Conservation (phyloP, 129 eudicot species). For the Lactuca sativa region DNA sequence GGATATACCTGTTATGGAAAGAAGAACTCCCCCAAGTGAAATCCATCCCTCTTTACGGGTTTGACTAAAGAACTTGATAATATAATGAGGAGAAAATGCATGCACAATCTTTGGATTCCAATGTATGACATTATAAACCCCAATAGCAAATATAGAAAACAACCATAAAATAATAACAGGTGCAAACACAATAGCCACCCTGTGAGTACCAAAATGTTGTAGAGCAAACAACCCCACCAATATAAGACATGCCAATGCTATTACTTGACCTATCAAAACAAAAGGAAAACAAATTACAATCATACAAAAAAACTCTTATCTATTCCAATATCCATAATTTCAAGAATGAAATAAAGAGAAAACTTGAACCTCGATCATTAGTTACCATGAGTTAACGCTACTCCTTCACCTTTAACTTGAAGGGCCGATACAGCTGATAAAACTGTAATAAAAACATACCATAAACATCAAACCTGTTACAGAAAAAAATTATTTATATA, state of each 20-base stretch:
- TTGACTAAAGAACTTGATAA: constrained; percentile 46
- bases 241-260: constrained; percentile 44
- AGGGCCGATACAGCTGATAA: constrained; percentile 63
- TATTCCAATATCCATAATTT: not conserved
- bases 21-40: constrained; percentile 66
- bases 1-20: constrained; percentile 54
- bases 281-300: not conserved
- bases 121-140: constrained; percentile 45
- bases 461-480: constrained; percentile 3
- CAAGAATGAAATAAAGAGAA: constrained; percentile 8
- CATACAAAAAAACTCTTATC: not conserved
- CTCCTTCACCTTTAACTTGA: constrained; percentile 41
- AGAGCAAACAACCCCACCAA: constrained; percentile 63
- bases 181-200: constrained; percentile 57
- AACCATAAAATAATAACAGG: constrained; percentile 59
- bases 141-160: constrained; percentile 50
- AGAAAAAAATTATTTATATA: not conserved
- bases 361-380: constrained; percentile 1
- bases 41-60: constrained; percentile 68
- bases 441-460: constrained; percentile 39
- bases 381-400: constrained; percentile 44
- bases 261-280: constrained; percentile 37
- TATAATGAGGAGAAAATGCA: constrained; percentile 70
- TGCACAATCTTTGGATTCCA: constrained; percentile 59
- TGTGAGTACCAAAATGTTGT: constrained; percentile 68